Evolutionary conservation across 2,329 filamentous ascomycete species (phyloP).

Genomic region (Cladosporium velox): DNA sequence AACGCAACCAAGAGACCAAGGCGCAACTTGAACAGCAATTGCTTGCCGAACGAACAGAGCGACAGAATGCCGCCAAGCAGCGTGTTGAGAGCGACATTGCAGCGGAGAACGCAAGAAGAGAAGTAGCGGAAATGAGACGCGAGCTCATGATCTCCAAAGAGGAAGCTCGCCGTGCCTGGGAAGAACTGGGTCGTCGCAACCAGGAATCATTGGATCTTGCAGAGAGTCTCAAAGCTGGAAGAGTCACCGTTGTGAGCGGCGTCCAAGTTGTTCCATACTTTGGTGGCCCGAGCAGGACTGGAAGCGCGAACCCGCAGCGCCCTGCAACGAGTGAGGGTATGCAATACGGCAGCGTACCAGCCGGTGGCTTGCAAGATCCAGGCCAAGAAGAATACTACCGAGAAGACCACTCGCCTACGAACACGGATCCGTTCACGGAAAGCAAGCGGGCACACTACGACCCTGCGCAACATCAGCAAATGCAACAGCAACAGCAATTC

Average conservation of each 20-base stretch:
- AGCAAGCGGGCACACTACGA: conserved; percentile 24
- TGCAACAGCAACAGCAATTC: conserved; percentile 27
- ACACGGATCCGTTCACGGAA: conserved; percentile 65
- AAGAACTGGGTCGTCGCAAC: conserved; percentile 89
- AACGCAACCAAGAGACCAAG: conserved; percentile 78
- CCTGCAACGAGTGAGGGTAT: conserved; percentile 41
- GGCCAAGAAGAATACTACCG: conserved; percentile 49
- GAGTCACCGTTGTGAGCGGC: conserved; percentile 85
- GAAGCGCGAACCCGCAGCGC: conserved; percentile 46
- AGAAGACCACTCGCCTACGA: conserved; percentile 56
- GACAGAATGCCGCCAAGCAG: conserved; percentile 61
- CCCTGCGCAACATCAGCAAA: conserved; percentile 6
- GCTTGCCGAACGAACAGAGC: conserved; percentile 70
- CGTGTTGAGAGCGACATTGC: conserved; percentile 33
- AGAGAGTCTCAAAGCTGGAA: conserved; percentile 79
- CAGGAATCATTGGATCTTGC: conserved; percentile 90
- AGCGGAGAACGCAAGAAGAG: conserved; percentile 33
- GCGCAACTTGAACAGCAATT: conserved; percentile 76
- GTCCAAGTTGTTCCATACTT: conserved; percentile 81
- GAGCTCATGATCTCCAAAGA: conserved; percentile 95
- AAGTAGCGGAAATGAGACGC: conserved; percentile 82
- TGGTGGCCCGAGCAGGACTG: conserved; percentile 35
- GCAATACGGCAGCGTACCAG: conserved; percentile 30
- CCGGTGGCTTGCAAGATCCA: conserved; percentile 30
- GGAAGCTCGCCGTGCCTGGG: conserved; percentile 93